Percentiles rank a stretch among this genome's conserved stretches.
phyloP scores from a whole-genome alignment of 768 basidiomycete species.

The Kondoa malvinella region DNA sequence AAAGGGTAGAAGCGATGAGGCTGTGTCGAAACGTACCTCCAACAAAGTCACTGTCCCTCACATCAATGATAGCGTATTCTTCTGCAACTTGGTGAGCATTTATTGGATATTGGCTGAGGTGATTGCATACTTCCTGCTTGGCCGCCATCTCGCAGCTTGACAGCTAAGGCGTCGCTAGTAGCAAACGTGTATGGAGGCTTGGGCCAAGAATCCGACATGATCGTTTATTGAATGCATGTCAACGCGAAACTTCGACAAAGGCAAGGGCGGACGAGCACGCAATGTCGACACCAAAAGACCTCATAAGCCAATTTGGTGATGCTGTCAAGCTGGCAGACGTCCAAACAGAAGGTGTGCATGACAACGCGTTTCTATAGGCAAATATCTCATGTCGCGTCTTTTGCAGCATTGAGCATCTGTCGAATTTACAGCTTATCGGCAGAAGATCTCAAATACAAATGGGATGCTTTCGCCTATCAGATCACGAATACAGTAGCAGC shows the following conservation, averaged over 20 bases:
- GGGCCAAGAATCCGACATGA: not conserved
- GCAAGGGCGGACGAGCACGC: no score
- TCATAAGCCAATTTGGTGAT: conserved; percentile 27
- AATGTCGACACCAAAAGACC: conserved; percentile 11
- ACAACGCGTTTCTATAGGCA: not conserved
- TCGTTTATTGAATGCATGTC: no score
- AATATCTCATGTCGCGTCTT: not conserved
- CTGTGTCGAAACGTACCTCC: not conserved
- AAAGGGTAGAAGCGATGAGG: not conserved
- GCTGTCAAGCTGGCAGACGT: conserved; percentile 30
- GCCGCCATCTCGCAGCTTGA: not conserved
- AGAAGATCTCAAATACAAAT: conserved; percentile 35
- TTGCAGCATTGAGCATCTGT: conserved; percentile 34
- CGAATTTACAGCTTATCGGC: conserved; percentile 33
- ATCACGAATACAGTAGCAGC: conserved; percentile 14
- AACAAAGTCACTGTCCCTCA: not conserved
- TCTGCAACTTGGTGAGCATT: not conserved
- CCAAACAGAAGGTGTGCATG: conserved; percentile 32
- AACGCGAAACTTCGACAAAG: no score
- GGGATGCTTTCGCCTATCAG: conserved; percentile 35
- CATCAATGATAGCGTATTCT: not conserved
- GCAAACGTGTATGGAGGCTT: not conserved
- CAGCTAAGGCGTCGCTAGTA: not conserved
- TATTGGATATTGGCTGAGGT: not conserved
- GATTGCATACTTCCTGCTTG: not conserved